Base-by-base conservation (phyloP, 805 yeast species). In the Ogataea nitratoaversa region DNA sequence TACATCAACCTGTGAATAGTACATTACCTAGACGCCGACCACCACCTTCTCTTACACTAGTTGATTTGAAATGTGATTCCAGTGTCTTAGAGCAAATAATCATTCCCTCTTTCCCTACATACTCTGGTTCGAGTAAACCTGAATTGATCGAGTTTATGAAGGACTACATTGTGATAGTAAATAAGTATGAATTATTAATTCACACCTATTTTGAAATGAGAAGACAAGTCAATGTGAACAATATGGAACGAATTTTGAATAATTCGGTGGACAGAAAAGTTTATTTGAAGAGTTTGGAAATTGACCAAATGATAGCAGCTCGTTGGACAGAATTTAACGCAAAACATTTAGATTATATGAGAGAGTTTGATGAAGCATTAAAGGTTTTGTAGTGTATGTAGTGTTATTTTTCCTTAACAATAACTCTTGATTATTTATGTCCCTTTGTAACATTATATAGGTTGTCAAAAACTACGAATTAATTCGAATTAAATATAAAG, bases 1-100 rank as follows among this genome's bases (percentile, higher is more conserved):
- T 52, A 13, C 41, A 50, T 35, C 42, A 37, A 19, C 51, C 57
- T 8, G 51, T 55, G 9, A 55, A 55, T 32, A 43, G 37, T 7
- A 19, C 49, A 1, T 24, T 47, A 25, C 53, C 56, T 1, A 37
- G 54, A 33, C 35, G 38, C 12, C 25, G 33, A n/a, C 32, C 46
- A 6, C 19, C 35, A 14, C 42, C 43, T 0, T 34, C 48, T 4
- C 28, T 55, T 13, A 44, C 54, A 7, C 22, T 44, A 22, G 17
- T 31, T 1, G 57, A 53, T 25, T 44, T 57, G n/a, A 42, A 45
- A 16, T 52, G 56, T 37, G 43, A 37, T 20, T 41, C 34, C 17
- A n/a, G 5, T 14, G 25, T n/a, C 4, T 8, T 37, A 3, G 14
- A n/a, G 12, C 11, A 9, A 19, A 16, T 37, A 5, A 19, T 8